A percentile compares a stretch with the other conserved stretches of the same genome.
phyloP scores from a whole-genome alignment of 208 protist genomes.

The Naegleria lovaniensis region DNA sequence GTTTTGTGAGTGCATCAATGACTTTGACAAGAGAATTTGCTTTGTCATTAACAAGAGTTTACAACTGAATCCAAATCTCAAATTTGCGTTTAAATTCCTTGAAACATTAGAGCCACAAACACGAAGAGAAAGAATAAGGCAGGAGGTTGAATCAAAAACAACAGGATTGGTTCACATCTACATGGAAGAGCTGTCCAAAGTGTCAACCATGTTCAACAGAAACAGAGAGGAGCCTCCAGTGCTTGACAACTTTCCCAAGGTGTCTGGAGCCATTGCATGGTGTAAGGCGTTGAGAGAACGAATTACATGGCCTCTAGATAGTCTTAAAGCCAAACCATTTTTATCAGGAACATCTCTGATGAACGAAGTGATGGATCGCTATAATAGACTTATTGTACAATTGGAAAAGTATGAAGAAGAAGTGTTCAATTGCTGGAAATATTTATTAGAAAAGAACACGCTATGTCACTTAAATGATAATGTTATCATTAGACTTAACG shows the following conservation, averaged over 20 bases:
- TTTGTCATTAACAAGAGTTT: slow-evolving; percentile 49
- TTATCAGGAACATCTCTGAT: slow-evolving; percentile 62
- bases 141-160: slow-evolving; percentile 48
- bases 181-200: slow-evolving; percentile 74
- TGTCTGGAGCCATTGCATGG: slow-evolving; percentile 92
- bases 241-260: slow-evolving; percentile 89
- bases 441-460: slow-evolving; percentile 64
- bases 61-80: slow-evolving; percentile 45
- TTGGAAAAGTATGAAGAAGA: slow-evolving; percentile 88
- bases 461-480: slow-evolving; percentile 66
- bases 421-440: slow-evolving; percentile 78
- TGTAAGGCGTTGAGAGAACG: slow-evolving; percentile 88
- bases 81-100: slow-evolving; percentile 50
- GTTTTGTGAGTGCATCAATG: slow-evolving; percentile 45
- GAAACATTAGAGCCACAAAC: slow-evolving; percentile 55
- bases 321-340: slow-evolving; percentile 77
- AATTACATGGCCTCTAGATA: slow-evolving; percentile 90
- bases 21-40: slow-evolving; percentile 53
- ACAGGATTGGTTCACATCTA: slow-evolving; percentile 50
- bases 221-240: slow-evolving; percentile 81
- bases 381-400: slow-evolving; percentile 76
- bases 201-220: slow-evolving; percentile 78
- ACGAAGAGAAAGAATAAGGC: slow-evolving; percentile 49
- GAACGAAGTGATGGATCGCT: slow-evolving; percentile 70
- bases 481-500: slow-evolving; percentile 36